Evolutionary conservation across 179 eudicot species (phyloP).

Genomic region (Beta corolliflora): DNA sequence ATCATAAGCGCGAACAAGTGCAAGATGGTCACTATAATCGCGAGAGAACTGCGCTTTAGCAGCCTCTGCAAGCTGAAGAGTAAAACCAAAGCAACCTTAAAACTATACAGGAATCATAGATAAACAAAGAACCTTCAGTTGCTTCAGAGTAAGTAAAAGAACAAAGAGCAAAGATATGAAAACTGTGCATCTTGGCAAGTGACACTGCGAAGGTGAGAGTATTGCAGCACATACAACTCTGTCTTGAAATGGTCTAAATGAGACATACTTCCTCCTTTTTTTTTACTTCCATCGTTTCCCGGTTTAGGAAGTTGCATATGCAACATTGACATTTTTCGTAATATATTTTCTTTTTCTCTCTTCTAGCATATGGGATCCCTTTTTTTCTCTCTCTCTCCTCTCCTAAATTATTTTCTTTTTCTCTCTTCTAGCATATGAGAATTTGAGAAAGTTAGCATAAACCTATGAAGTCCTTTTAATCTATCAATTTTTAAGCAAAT

Average conservation of each 20-base stretch:
- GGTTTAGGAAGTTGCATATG: no score
- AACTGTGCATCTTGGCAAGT: not conserved
- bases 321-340: no score
- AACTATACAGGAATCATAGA: not conserved
- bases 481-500: no score
- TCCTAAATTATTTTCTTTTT: no score
- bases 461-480: no score
- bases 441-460: no score
- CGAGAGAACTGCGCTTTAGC: slow-evolving; percentile 78
- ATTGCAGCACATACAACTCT: not conserved
- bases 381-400: no score
- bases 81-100: not conserved
- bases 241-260: not conserved
- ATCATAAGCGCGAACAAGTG: slow-evolving; percentile 81
- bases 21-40: slow-evolving; percentile 77
- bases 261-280: not conserved
- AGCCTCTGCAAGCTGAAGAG: slow-evolving; percentile 72
- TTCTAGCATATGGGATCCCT: no score
- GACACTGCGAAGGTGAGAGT: no score
- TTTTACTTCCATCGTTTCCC: no score
- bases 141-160: not conserved
- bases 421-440: no score
- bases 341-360: no score
- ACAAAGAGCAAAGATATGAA: not conserved
- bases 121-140: not conserved